phyloP scores from a whole-genome alignment of 2,329 filamentous ascomycete genomes.

The Helicocarpus griseus region DNA sequence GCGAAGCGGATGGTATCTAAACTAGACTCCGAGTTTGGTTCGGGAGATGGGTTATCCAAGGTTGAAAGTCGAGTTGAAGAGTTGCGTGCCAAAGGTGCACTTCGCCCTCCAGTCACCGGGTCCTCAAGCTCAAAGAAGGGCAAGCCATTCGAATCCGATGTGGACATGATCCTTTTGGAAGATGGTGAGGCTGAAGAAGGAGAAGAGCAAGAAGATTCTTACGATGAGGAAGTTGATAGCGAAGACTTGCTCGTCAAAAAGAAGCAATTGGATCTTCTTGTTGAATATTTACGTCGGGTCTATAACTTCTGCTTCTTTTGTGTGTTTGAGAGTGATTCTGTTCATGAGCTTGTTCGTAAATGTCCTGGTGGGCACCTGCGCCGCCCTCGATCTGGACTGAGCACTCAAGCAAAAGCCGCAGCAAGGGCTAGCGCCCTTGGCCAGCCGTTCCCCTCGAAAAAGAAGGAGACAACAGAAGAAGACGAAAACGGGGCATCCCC shows the following conservation, averaged over 20 bases:
- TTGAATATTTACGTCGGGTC: constrained; percentile 91
- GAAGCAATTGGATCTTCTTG: constrained; percentile 90
- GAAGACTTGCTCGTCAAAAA: constrained; percentile 86
- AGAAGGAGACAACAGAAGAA: constrained; percentile 55
- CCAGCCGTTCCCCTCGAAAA: constrained; percentile 75
- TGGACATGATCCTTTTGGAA: constrained; percentile 42
- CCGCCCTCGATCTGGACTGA: constrained; percentile 76
- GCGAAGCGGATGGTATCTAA: constrained; percentile 74
- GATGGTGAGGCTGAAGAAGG: constrained; percentile 66
- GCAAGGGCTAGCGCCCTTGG: constrained; percentile 76
- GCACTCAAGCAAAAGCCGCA: constrained; percentile 70
- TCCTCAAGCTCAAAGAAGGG: constrained; percentile 44
- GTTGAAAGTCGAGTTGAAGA: constrained; percentile 83
- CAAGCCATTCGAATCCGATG: constrained; percentile 24
- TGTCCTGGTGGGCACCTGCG: constrained; percentile 96
- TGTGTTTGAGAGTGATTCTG: constrained; percentile 94
- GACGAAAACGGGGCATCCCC: constrained; percentile 54
- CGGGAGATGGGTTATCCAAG: constrained; percentile 65
- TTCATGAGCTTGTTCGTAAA: constrained; percentile 90
- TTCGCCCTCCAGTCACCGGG: constrained; percentile 53
- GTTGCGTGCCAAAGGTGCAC: constrained; percentile 61
- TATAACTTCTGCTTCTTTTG: constrained; percentile 99
- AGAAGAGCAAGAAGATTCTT: constrained; percentile 63
- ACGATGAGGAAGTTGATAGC: constrained; percentile 73
- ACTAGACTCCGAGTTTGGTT: constrained; percentile 74